Base-by-base conservation (phyloP, 805 yeast genomes). In the Kodamaea jinghongensis region DNA sequence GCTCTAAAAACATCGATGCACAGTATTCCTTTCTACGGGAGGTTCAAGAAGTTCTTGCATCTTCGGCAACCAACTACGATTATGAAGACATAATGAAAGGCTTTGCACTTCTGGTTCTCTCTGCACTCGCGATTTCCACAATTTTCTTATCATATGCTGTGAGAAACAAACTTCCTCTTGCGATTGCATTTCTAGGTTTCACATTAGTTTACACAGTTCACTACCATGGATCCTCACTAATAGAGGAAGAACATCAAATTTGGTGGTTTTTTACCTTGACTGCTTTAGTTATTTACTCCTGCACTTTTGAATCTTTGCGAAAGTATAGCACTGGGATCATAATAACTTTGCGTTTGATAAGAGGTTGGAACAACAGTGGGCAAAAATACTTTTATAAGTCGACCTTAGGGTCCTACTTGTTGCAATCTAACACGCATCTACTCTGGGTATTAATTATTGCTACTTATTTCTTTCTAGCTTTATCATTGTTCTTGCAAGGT, bases 181-280 rank as follows among this genome's bases (percentile, higher is more conserved):
- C 35, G 7, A 11, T 12, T 9, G 15, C 23, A 11, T 38, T 31
- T 12, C 10, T 33, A 9, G 34, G 67, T 0, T 71, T 81, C 39
- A 75, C 82, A 2, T 27, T 69, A 0, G 11, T 55, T 2, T 69
- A 63, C 48, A 71, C 86, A 0, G 72, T 83, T 47, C 87, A 90
- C 63, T 96, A 90, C 8, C 87, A 95, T 44, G 90, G 96, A 17
- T 67, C 73, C 4, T 67, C 73, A 3, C 70, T 90, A 42, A 84
- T 93, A 12, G 99, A 93, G 54, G 99, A 93, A 58, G 99, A 93
- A 55, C 95, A 93, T 55, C 96, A 90, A 55, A 60, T 90, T 12
- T 93, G 99, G 99, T 93, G 95, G 86, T 85, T 60, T 28, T 51
- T 63, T 12, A 49, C 61, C 3, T 38, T 57, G 1, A 34, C 52